These are phyloP conservation scores for Tylopilus plumbeoviolaceoides DNA, from an alignment of 768 basidiomycete genomes.

Conservation along the genomic window DNA sequence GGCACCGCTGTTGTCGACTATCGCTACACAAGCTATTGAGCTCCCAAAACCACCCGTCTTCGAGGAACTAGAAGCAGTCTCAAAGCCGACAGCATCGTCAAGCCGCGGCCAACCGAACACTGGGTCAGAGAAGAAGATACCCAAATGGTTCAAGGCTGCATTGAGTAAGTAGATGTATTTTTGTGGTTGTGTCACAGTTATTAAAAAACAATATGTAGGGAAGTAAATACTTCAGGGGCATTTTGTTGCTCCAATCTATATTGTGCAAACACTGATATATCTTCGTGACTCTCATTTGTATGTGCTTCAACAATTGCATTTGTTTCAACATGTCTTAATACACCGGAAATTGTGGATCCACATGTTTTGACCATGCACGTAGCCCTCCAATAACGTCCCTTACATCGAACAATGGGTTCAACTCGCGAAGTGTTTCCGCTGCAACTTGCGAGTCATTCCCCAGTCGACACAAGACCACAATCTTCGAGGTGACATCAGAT, in stretches of 20 bases:
- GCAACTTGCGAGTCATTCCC: conserved; percentile 95
- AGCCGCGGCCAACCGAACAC: conserved; percentile 3
- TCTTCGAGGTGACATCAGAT: conserved; percentile 19
- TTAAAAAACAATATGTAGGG: conserved; percentile 7
- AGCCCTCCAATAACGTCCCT: conserved; percentile 82
- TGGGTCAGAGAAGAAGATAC: conserved; percentile 48
- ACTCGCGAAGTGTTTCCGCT: conserved; percentile 42
- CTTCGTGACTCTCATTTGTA: conserved; percentile 4
- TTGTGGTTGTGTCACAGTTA: not conserved
- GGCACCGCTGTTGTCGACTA: conserved; percentile 59
- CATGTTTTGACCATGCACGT: conserved; percentile 68
- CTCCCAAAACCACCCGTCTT: conserved; percentile 57
- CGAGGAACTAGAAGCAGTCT: conserved; percentile 8
- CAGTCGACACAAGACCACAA: conserved; percentile 73
- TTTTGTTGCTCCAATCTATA: conserved; percentile 32
- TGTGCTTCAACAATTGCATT: not conserved
- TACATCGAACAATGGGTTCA: conserved; percentile 32
- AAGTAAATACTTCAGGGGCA: conserved; percentile 25
- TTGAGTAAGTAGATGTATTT: conserved; percentile 39
- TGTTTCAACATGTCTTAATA: conserved; percentile 47
- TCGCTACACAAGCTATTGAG: conserved; percentile 59
- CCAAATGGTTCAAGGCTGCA: conserved; percentile 77
- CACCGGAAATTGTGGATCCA: conserved; percentile 75
- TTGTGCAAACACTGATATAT: conserved; percentile 2
- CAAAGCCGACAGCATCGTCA: conserved; percentile 10